A percentile compares a stretch with the other conserved stretches of the same genome.
These are phyloP conservation scores for Microdochium trichocladiopsis DNA, from an alignment of 2,329 filamentous ascomycete genomes.

Conservation along the genomic window DNA sequence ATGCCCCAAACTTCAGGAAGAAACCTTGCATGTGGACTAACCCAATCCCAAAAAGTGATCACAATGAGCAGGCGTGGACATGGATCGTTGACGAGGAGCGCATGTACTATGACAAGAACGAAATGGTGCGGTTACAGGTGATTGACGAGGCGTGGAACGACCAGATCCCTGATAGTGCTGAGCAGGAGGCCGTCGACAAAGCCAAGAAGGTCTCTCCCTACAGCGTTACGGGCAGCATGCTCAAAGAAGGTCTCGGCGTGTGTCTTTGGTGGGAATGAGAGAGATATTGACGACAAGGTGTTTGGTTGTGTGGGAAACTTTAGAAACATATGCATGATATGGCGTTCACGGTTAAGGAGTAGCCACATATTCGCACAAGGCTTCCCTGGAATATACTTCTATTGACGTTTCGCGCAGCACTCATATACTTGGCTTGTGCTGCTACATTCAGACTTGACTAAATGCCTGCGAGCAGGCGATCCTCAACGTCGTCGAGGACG, in stretches of 20 bases:
- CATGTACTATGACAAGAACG: conserved; percentile 84
- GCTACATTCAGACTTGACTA: not conserved
- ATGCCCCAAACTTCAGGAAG: conserved; percentile 1
- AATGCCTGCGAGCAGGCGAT: conserved; percentile 61
- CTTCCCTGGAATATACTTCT: conserved; percentile 1
- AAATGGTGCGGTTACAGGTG: conserved; percentile 80
- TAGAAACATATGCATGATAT: conserved; percentile 3
- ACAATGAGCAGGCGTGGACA: conserved; percentile 73
- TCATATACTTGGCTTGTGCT: not conserved
- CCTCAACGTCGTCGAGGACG: conserved; percentile 81
- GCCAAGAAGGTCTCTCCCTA: conserved; percentile 61
- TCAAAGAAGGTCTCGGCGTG: conserved; percentile 52
- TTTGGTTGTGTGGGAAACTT: too few relatives aligned
- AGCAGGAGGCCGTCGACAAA: conserved; percentile 46
- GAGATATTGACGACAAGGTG: conserved; percentile 3
- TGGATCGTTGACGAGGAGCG: conserved; percentile 70
- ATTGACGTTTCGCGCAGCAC: not conserved
- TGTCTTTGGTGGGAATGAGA: conserved; percentile 55
- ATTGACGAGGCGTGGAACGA: conserved; percentile 89
- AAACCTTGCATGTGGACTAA: too few relatives aligned
- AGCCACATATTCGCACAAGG: not conserved
- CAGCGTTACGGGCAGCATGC: conserved; percentile 60
- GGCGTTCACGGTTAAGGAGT: conserved; percentile 3
- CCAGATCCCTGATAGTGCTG: conserved; percentile 64
- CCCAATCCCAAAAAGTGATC: conserved; percentile 43